Base-by-base conservation (phyloP, 1,284 basidiomycete genomes). In the Flammula alnicola region DNA sequence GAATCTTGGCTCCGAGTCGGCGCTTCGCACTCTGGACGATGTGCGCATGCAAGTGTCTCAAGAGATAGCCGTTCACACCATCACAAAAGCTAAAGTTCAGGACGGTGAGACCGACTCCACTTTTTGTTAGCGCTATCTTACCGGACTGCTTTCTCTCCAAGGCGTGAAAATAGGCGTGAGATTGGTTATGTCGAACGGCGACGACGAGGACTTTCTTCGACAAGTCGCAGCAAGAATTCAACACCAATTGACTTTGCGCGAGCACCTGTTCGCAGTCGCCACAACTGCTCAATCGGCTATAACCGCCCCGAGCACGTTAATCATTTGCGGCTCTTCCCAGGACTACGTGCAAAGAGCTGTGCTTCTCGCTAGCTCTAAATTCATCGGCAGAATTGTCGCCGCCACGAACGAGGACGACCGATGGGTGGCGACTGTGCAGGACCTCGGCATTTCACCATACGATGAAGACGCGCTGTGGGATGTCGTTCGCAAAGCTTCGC, bases 391-490 rank as follows among this genome's bases (percentile, higher is more conserved):
- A 14, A 67, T 88, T 32, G 63, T 68, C 29, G 61, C 65, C 27
- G 67, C 73, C 8, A 48, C 57, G 11, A 48, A 52, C 16, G 65
- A 70, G n/a, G 62, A 58, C 25, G 69, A 66, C 20, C 61, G 69
- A 30, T 80, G 80, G 70, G 61, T 78, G 5, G 77, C 75, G 3
- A 64, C 72, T 25, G 74, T 86, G 17, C 70, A 75, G 8, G 77
- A 81, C 44, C 64, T 85, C 19, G 80, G 77, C 8, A 67, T 66
- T 5, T 73, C 76, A 0, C 67, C 76, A 1, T 84, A 80, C 59
- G 86, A 88, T 59, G 77, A 78, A 42, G 71, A 73, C 4, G 82
- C 86, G 29, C 70, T 90, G 1, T 81, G 79, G 79, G 84, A 87
- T 52, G 77, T 83, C 39, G 68, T 87, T 17, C 72, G 74, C 43